Evolutionary conservation across 208 protist species (phyloP), one percentile per base, ranked within the genome.

Genomic region (Crithidia mellificae): DNA sequence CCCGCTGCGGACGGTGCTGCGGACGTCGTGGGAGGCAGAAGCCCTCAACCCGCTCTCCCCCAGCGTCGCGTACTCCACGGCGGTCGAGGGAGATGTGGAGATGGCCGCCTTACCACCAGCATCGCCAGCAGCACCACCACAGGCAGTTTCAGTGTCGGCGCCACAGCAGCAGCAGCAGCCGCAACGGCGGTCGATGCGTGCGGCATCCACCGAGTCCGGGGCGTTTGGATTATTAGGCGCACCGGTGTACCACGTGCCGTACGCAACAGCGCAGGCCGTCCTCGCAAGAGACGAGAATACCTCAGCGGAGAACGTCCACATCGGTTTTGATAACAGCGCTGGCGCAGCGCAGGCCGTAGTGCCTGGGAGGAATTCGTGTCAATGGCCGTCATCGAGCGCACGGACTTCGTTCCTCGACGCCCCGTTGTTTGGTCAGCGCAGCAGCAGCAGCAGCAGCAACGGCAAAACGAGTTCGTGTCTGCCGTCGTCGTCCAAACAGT

Each of bases 201-300:
- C 34, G 34, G 7, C 34, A 11, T 38, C 34, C 24, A 12, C 29
- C 38, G 19, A 15, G 27, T 6, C 4, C 20, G 2, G 20, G 27
- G 54, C 34, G n/a, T n/a, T n/a, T n/a, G n/a, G n/a, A n/a, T n/a
- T 59, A 6, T 32, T 38, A 19, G 29, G 11, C n/a, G 5, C 67
- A n/a, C 34, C 58, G 7, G 12, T 73, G 6, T 73, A 73, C 30
- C 25, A 73, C 57, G 56, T 73, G 17, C 67, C 67, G 5, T 17
- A 44, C 30, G 43, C 49, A 2, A 20, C 67, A 15, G 19, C 22
- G 6, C 49, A 1, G 8, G 47, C n/a, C 20, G 43, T 20, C 7
- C 46, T 32, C 11, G 34, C 34, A 12, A 11, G 24, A 8, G n/a
- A n/a, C n/a, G n/a, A n/a, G n/a, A n/a, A n/a, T n/a, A n/a, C n/a